Evolutionary conservation across 352 stramenopile genomes (phyloP).

Genomic region (Saprolegnia diclina): DNA sequence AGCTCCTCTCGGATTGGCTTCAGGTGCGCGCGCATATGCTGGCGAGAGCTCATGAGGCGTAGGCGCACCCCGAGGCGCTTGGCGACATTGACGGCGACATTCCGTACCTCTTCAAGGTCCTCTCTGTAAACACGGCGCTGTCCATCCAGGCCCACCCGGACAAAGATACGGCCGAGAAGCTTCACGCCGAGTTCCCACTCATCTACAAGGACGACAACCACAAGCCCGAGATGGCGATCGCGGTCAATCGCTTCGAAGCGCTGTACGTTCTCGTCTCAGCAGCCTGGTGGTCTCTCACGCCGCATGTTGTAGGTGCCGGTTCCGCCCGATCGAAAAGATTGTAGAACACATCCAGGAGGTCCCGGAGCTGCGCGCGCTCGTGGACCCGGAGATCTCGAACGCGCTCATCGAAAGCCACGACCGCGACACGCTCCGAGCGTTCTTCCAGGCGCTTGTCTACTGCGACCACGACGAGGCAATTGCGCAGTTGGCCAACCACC

Average conservation of each 20-base stretch:
- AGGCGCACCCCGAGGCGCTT: constrained; percentile 39
- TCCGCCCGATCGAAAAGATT: constrained; percentile 92
- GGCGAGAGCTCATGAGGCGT: no score
- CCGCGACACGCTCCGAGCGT: constrained; percentile 44
- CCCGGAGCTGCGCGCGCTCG: constrained; percentile 83
- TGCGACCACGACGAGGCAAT: constrained; percentile 59
- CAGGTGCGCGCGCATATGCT: constrained; percentile 24
- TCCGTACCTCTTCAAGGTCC: constrained; percentile 98
- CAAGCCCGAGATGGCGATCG: constrained; percentile 99
- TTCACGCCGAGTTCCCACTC: constrained; percentile 83
- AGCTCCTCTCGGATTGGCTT: constrained; percentile 69
- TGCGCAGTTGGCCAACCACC: constrained; percentile 67
- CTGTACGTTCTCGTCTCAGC: constrained; percentile 43
- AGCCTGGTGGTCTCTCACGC: not conserved
- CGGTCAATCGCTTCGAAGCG: constrained; percentile 95
- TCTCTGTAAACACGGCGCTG: constrained; percentile 96
- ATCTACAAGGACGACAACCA: constrained; percentile 98
- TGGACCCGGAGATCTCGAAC: constrained; percentile 38
- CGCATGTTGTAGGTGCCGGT: constrained; percentile 79
- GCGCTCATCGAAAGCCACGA: constrained; percentile 39
- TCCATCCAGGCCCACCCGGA: constrained; percentile 95
- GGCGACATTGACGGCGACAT: constrained; percentile 64
- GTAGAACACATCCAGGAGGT: constrained; percentile 76
- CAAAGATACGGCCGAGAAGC: constrained; percentile 58
- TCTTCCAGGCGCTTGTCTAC: constrained; percentile 79